Conservation (phyloP, 495 filamentous ascomycete genomes). For the Neurospora pannonica region DNA sequence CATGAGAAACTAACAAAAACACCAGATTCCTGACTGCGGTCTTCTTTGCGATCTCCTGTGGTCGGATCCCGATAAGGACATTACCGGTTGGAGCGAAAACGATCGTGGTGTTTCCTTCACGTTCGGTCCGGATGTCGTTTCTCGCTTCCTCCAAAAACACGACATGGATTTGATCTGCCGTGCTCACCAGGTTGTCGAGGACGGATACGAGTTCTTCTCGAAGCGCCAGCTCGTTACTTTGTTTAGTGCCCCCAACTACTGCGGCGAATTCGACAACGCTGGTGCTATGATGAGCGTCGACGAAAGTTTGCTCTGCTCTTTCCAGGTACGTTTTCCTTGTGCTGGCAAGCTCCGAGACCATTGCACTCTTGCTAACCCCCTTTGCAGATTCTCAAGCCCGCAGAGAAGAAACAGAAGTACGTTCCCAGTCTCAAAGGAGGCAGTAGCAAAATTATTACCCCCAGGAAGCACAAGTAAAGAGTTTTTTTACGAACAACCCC, state of each 20-base stretch:
- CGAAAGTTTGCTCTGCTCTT: slow-evolving; percentile 94
- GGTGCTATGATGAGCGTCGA: slow-evolving; percentile 99
- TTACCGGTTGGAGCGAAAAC: slow-evolving; percentile 99
- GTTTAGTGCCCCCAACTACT: slow-evolving; percentile 98
- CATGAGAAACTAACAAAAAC: slow-evolving; percentile 19
- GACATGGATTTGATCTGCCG: slow-evolving; percentile 99
- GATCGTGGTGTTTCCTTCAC: slow-evolving; percentile 98
- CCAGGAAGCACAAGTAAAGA: slow-evolving; percentile 80
- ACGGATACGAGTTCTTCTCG: slow-evolving; percentile 99
- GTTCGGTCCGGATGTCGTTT: slow-evolving; percentile 97
- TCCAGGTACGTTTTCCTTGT: slow-evolving; percentile 67
- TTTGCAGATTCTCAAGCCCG: slow-evolving; percentile 89
- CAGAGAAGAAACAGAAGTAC: slow-evolving; percentile 99
- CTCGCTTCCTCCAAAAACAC: slow-evolving; percentile 97
- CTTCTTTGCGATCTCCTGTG: slow-evolving; percentile 94
- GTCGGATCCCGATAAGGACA: slow-evolving; percentile 99
- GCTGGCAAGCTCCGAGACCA: background rate
- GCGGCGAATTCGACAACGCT: slow-evolving; percentile 98
- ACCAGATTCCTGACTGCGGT: slow-evolving; percentile 94
- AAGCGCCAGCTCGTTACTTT: slow-evolving; percentile 96
- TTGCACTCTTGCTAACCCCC: slow-evolving; percentile 12
- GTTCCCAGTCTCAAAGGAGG: slow-evolving; percentile 75
- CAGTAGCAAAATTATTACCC: slow-evolving; percentile 70
- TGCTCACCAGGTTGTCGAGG: slow-evolving; percentile 97
- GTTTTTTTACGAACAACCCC: slow-evolving; percentile 66